Conservation (phyloP, 345 rosid species). For the Excoecaria agallocha region DNA sequence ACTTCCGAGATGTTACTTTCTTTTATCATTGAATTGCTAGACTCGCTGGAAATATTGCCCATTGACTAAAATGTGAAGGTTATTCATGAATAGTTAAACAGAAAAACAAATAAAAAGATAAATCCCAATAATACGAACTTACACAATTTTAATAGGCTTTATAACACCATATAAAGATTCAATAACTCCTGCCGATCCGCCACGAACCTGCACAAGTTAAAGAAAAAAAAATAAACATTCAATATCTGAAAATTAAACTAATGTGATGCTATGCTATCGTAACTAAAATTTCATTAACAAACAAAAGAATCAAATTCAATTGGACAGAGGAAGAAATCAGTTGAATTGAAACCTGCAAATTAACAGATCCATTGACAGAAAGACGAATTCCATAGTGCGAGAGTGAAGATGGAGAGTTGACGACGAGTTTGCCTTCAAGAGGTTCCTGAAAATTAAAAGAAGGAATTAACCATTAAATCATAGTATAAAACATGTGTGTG, state of each 20-base stretch:
- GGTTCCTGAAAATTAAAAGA: constrained; percentile 42
- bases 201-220: constrained; percentile 54
- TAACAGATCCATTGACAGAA: constrained; percentile 63
- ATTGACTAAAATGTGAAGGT: neutral
- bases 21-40: too few relatives aligned
- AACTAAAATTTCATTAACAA: neutral
- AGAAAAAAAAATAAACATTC: neutral
- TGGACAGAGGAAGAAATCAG: neutral
- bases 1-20: neutral
- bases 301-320: neutral
- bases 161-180: constrained; percentile 78
- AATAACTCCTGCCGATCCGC: constrained; percentile 87
- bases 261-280: too few relatives aligned
- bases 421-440: constrained; percentile 64
- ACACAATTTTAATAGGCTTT: constrained; percentile 73
- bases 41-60: neutral
- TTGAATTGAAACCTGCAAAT: constrained; percentile 55
- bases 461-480: neutral
- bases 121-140: constrained; percentile 4
- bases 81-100: neutral
- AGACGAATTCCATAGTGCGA: constrained; percentile 76
- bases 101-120: neutral
- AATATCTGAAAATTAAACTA: too few relatives aligned
- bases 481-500: neutral
- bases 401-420: constrained; percentile 61